These are phyloP conservation scores for Diplotaxis tenuifolia DNA, from an alignment of 345 rosid species.

Conservation along the genomic window DNA sequence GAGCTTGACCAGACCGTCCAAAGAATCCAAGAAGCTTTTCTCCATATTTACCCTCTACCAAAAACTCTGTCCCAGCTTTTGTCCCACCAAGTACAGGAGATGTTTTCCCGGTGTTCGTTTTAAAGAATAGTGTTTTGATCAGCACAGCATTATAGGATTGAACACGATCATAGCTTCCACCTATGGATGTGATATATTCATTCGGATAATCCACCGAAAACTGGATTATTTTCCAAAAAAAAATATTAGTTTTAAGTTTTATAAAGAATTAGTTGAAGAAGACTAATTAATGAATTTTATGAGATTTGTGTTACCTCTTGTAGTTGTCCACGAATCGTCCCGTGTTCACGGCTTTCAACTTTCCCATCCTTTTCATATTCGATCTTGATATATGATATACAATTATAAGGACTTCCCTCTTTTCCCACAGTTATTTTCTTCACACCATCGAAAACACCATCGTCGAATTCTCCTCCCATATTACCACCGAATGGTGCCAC, in stretches of 20 bases:
- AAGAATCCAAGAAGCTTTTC: conserved; percentile 30
- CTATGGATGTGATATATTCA: neutral
- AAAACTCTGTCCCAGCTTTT: neutral
- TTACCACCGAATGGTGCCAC: neutral
- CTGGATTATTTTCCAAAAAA: neutral
- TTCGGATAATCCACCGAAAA: neutral
- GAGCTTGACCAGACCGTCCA: conserved; percentile 24
- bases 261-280: too few relatives aligned
- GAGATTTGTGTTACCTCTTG: neutral
- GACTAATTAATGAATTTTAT: too few relatives aligned
- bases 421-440: neutral
- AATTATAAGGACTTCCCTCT: neutral
- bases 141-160: neutral
- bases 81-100: neutral
- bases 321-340: neutral
- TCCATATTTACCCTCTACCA: conserved; percentile 16
- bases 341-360: neutral
- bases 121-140: neutral
- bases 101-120: neutral
- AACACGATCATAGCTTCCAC: neutral
- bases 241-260: too few relatives aligned
- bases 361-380: neutral
- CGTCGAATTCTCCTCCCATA: neutral
- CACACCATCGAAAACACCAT: neutral
- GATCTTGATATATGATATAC: neutral